Evolutionary conservation across 2,329 filamentous ascomycete genomes (phyloP), one percentile per base, ranked within the genome.

Genomic region (Cytospora piceicola): DNA sequence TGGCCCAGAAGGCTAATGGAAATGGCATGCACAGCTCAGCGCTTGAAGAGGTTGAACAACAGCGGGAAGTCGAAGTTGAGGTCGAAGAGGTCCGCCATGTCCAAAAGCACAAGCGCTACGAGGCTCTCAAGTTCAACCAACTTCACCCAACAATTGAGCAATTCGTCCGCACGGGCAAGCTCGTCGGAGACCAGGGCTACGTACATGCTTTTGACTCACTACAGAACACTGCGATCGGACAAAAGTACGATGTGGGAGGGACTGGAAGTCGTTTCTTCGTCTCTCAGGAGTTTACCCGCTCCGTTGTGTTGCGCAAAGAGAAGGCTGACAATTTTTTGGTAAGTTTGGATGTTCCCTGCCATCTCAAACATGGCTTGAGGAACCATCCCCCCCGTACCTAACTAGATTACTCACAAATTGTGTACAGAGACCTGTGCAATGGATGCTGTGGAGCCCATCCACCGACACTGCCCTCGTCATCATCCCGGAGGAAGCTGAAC

Each of bases 401-500:
- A 6, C 53, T 53, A 20, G 32, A 46, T n/a, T 34, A 57, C 71
- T 2, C 66, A 56, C 72, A 65, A 65, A 71, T 20, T 52, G 58
- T 8, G 66, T 70, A n/a, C 68, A 82, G 68, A 77, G 80, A 1
- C 78, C 83, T 0, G 84, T 89, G 0, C 83, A 87, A 30, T 91
- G 87, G 87, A 71, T 91, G 2, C 73, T 91, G 0, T 89, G 83
- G 82, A 85, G 81, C 65, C 69, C 70, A 0, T n/a, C 69, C 0
- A 76, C 76, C 0, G 71, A 83, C 9, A 81, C 78, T 0, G 88
- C 82, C 0, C 68, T 91, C 0, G 72, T 91, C 2, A 71, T 91
- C 1, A 86, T 85, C 32, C 85, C 87, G 0, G 88, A 91, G 69
- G 89, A 91, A 72, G 86, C 82, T 0, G 85, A 91, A 63, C 55